Evolutionary conservation across 2,329 filamentous ascomycete genomes (phyloP).

Genomic region (Diplocarpon rosae): DNA sequence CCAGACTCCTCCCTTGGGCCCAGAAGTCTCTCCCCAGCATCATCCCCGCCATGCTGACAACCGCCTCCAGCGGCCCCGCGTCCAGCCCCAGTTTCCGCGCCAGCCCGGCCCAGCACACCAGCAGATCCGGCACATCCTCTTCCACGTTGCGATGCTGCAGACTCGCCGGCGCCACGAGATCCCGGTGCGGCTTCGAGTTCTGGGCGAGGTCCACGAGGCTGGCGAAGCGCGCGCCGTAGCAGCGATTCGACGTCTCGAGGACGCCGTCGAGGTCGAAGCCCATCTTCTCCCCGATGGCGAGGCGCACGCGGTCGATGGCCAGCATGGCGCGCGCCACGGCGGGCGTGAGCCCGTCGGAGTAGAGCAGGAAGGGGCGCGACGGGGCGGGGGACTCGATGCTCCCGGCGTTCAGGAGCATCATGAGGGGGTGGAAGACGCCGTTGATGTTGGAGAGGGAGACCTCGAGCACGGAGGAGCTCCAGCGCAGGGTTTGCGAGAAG

Average conservation of each 20-base stretch:
- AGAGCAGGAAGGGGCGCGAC: slow-evolving; percentile 5
- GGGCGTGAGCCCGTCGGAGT: slow-evolving; percentile 7
- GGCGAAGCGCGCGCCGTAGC: slow-evolving; percentile 4
- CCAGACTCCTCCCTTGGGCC: slow-evolving; percentile 2
- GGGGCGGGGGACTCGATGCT: slow-evolving; percentile 8
- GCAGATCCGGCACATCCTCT: slow-evolving; percentile 12
- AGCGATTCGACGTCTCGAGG: slow-evolving; percentile 7
- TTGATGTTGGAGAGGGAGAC: slow-evolving; percentile 13
- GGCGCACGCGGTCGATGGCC: slow-evolving; percentile 6
- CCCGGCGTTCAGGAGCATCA: slow-evolving; percentile 15
- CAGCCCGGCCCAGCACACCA: slow-evolving; percentile 10
- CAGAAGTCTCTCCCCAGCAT: slow-evolving; percentile 1
- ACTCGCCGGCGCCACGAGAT: neutral
- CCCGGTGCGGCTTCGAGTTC: slow-evolving; percentile 2
- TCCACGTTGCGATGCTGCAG: slow-evolving; percentile 9
- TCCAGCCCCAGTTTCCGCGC: slow-evolving; percentile 8
- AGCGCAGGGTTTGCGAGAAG: slow-evolving; percentile 6
- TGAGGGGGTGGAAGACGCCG: slow-evolving; percentile 14
- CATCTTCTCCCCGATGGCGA: slow-evolving; percentile 5
- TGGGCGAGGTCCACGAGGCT: slow-evolving; percentile 2
- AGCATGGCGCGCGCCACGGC: slow-evolving; percentile 10
- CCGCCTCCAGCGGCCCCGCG: neutral
- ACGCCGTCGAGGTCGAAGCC: slow-evolving; percentile 7
- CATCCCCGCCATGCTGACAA: slow-evolving; percentile 6
- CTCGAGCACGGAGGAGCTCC: slow-evolving; percentile 10